Base-by-base conservation (phyloP, 2,329 filamentous ascomycete genomes). In the Fusarium domesticum region DNA sequence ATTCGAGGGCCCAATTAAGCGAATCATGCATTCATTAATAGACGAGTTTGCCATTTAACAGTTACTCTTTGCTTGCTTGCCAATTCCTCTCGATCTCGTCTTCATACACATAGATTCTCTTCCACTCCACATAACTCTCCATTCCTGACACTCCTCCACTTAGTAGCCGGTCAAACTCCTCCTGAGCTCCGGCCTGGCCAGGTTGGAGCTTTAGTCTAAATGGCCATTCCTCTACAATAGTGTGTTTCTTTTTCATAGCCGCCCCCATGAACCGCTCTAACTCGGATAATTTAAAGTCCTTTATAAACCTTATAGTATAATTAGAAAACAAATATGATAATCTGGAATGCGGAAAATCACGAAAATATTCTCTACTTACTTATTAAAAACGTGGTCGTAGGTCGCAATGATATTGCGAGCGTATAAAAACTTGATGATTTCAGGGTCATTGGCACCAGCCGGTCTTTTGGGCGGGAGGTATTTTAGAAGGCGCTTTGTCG, bases 151-250 rank as follows among this genome's bases (percentile, higher is more conserved):
- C 2, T 1, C 35, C 33, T 2, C 18, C 12, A 11, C 16, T 32
- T 20, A 48, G n/a, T 5, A 45, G 8, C 0, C 17, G 12, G 3
- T 42, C 16, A 7, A 51, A 46, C 3, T 49, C 37, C 18, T 42
- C 34, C 18, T 36, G 25, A 2, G 35, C 18, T 5, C 42, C 42
- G 3, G 11, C 8, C 8, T 49, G 25, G 1, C 12, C 32, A 20
- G 37, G 48, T 4, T 18, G 3, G 4, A 46, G 25, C 17, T 43
- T 48, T 2, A 48, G 30, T 3, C 39, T 8, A 6, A 18, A 33
- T 0, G 45, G 50, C 45, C 48, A 53, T 32, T 43, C 37, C 11
- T 51, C 45, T 2, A 49, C 18, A n/a, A 46, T 42, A 2, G 34
- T 53, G 10, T 51, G 31, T 5, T 39, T 12, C 6, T 49, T 39